Percentiles rank a stretch among this genome's conserved stretches.
Evolutionary conservation across 345 rosid genomes (phyloP).

Genomic region (Orychophragmus violaceus): DNA sequence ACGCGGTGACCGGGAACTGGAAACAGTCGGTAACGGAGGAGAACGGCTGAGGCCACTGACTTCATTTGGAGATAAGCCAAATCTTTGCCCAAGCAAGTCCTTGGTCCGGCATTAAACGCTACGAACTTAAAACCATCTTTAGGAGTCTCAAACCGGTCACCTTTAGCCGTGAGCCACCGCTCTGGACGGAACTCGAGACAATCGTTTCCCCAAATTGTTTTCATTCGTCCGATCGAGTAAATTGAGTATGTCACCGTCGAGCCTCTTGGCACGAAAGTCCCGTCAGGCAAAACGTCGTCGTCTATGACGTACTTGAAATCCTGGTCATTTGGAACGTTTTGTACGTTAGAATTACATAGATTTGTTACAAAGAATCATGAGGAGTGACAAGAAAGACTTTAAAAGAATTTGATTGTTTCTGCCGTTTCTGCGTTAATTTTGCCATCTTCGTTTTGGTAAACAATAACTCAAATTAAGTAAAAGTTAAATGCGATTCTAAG

Average conservation of each 20-base stretch:
- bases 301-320: slow-evolving; percentile 71
- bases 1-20: slow-evolving; percentile 71
- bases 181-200: slow-evolving; percentile 79
- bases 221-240: slow-evolving; percentile 82
- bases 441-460: background rate
- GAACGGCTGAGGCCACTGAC: slow-evolving; percentile 76
- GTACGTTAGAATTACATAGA: slow-evolving; percentile 2
- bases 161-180: slow-evolving; percentile 60
- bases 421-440: background rate
- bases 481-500: slow-evolving; percentile 2
- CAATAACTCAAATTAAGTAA: slow-evolving; percentile 1
- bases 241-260: slow-evolving; percentile 86
- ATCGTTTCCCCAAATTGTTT: slow-evolving; percentile 83
- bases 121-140: slow-evolving; percentile 80
- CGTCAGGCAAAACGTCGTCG: slow-evolving; percentile 72
- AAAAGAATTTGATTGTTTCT: background rate
- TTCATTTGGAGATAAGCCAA: slow-evolving; percentile 87
- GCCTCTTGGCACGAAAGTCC: slow-evolving; percentile 66
- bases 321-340: slow-evolving; percentile 15
- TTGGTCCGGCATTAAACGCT: slow-evolving; percentile 86
- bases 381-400: background rate
- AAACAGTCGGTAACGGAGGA: slow-evolving; percentile 64
- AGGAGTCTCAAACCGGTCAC: slow-evolving; percentile 54
- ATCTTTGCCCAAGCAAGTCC: slow-evolving; percentile 89
- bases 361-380: slow-evolving; percentile 6